These are phyloP conservation scores for Diversispora eburnea DNA, from an alignment of 192 early-diverging fungal genomes.

Conservation along the genomic window DNA sequence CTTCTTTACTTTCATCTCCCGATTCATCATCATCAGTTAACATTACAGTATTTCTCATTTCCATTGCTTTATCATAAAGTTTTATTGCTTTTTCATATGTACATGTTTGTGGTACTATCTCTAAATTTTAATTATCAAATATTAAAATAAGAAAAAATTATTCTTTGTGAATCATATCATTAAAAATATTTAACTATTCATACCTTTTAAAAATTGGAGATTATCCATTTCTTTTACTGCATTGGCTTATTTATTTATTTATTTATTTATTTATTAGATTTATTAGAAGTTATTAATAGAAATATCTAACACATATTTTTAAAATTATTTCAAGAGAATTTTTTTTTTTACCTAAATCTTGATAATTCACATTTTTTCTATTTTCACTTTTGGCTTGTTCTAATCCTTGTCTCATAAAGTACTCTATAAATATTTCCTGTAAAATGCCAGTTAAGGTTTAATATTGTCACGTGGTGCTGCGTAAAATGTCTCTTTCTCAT, in stretches of 20 bases:
- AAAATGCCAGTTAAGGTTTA: neutral
- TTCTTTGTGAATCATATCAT: neutral
- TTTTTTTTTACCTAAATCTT: slow-evolving; percentile 60
- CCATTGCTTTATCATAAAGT: neutral
- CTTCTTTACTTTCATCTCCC: neutral
- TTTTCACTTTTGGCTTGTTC: slow-evolving; percentile 60
- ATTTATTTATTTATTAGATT: neutral
- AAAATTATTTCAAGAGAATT: neutral
- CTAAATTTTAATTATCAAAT: neutral
- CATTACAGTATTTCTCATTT: neutral
- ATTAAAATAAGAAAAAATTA: neutral
- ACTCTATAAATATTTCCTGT: slow-evolving; percentile 68
- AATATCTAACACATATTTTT: neutral
- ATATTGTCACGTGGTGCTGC: neutral
- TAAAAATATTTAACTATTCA: neutral
- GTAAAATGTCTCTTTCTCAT: too few relatives aligned
- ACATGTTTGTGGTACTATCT: neutral
- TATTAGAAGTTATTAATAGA: neutral
- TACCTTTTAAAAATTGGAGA: slow-evolving; percentile 37
- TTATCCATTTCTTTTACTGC: slow-evolving; percentile 35
- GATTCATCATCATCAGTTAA: neutral
- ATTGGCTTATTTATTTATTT: slow-evolving; percentile 25
- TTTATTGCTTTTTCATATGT: neutral
- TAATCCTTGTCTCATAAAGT: slow-evolving; percentile 60
- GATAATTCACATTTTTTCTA: slow-evolving; percentile 69